Evolutionary conservation across 192 early-diverging fungal species (phyloP).

Genomic region (Entomortierella lignicola): DNA sequence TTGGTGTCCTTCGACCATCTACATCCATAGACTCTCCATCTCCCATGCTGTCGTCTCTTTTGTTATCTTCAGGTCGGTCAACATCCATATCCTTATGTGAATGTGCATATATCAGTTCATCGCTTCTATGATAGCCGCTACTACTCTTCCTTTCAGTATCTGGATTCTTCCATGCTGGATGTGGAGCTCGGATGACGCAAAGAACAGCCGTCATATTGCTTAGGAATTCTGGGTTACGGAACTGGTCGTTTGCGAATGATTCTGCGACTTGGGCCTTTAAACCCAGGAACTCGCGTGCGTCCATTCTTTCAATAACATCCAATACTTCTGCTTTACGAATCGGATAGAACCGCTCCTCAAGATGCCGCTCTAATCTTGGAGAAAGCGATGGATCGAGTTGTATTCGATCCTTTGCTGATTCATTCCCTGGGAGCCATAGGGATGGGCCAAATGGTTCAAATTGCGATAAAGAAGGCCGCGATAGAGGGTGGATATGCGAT

Average conservation of each 20-base stretch:
- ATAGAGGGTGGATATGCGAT: conserved; percentile 38
- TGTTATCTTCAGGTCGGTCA: not conserved
- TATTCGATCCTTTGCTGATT: not conserved
- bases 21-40: conserved; percentile 20
- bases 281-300: conserved; percentile 21
- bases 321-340: conserved; percentile 36
- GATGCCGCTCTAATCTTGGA: conserved; percentile 17
- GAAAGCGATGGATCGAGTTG: conserved; percentile 17
- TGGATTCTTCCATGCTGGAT: conserved; percentile 9
- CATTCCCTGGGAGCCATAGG: not conserved
- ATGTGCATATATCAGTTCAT: not conserved
- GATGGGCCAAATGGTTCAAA: not conserved
- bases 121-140: too few relatives aligned
- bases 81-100: conserved; percentile 20
- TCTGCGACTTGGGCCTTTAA: conserved; percentile 16
- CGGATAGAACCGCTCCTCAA: conserved; percentile 30
- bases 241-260: conserved; percentile 38
- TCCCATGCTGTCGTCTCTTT: not conserved
- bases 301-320: conserved; percentile 37
- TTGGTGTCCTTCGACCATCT: not conserved
- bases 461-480: not conserved
- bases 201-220: conserved; percentile 35
- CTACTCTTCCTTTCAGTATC: not conserved
- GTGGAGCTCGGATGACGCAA: conserved; percentile 21
- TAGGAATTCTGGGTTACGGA: conserved; percentile 40